Base-by-base conservation (phyloP, 371 early-diverging fungal species). In the Lichtheimia ornata region DNA sequence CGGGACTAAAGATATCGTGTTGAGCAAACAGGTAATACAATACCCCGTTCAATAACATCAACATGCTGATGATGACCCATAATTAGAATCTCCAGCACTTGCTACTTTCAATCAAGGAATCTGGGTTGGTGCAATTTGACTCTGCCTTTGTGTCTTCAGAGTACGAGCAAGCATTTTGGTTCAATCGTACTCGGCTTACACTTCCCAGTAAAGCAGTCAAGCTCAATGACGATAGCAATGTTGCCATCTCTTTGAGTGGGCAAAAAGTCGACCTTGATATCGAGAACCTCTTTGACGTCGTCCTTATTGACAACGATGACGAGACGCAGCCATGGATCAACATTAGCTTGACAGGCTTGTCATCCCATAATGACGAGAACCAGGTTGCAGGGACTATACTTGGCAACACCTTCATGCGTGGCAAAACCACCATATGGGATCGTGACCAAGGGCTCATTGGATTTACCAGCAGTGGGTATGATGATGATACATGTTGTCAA, bases 361-460 rank as follows among this genome's bases (percentile, higher is more conserved):
- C 58, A 17, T 41, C 59, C 3, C 35, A 58, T 27, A 54, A 53
- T 13, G 62, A 62, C 20, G 45, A 25, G 4, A 56, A 25, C 6
- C 54, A 43, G 0, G 24, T 69, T 35, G 71, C 72, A 11, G 72
- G 69, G 1, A 77, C 74, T 0, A 71, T 77, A 15, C 60, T 74
- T 3, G 78, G 78, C 20, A 74, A 77, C 47, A 70, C 74, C 2
- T 62, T 77, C 5, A 65, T 77, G 62, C 57, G 69, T 15, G 78
- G 74, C 41, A 74, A 74, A 43, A 63, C 72, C 0, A 74, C 70
- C 17, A 59, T 66, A 30, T 77, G 75, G 60, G 78, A 77, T n/a
- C 74, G 74, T 2, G 77, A 71, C 4, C 53, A 59, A 22, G 63
- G 49, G 15, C 45, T 49, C 0, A 41, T 66, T 14, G 66, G 66